phyloP scores from a whole-genome alignment of 345 rosid species.

The Salix brachista region DNA sequence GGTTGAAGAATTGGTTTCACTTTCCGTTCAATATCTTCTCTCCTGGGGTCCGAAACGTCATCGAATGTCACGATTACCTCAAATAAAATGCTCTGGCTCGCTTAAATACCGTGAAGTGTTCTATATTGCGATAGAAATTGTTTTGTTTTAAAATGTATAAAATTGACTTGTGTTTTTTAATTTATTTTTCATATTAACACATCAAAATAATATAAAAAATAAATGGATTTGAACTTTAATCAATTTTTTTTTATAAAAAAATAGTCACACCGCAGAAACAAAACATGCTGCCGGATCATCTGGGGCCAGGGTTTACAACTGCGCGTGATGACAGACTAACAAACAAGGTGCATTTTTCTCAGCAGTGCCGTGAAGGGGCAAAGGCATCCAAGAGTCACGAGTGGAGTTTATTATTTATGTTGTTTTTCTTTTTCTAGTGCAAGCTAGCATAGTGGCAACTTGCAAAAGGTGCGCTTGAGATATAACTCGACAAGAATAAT shows the following conservation, averaged over 20 bases:
- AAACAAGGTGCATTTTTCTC: not conserved
- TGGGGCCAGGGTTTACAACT: not conserved
- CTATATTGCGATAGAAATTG: no score
- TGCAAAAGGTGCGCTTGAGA: not conserved
- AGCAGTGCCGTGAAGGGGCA: not conserved
- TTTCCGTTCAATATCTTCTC: no score
- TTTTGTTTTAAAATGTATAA: no score
- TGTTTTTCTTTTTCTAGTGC: not conserved
- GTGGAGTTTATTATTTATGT: not conserved
- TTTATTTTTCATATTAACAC: no score
- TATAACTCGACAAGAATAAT: not conserved
- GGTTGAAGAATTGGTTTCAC: no score
- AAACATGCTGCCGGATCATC: no score
- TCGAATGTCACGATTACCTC: slow-evolving; percentile 2
- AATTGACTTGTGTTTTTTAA: no score
- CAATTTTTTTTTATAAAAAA: no score
- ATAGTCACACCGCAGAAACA: no score
- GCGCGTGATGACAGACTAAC: not conserved
- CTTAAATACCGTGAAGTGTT: no score
- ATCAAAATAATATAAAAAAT: no score
- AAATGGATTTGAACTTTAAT: no score
- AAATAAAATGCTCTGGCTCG: not conserved
- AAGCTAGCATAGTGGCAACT: not conserved
- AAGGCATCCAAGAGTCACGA: not conserved
- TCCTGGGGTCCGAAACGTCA: not conserved